Base-by-base conservation (phyloP, 305 asterid species). In the Fraxinus sp. region DNA sequence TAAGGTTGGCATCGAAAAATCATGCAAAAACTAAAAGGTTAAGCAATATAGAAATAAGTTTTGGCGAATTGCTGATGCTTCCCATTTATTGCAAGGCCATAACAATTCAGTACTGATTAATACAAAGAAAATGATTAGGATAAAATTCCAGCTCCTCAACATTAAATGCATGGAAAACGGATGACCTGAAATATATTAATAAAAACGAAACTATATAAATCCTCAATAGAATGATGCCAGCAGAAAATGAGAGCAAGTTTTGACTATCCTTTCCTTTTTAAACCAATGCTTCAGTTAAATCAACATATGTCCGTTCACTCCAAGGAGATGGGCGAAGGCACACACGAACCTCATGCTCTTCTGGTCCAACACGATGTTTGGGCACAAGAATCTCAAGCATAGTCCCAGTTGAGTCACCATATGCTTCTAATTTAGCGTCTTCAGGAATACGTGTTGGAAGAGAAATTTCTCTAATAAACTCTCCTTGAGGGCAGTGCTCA, bases 401-500 rank as follows among this genome's bases (percentile, higher is more conserved):
- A 0, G 93, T 92, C 70, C 97, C 98, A n/a, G 92, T 85, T 68
- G 91, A 95, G 24, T 94, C 97, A 43, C 88, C 92, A 72, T 94
- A 94, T 0, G 98, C 98, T 86, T 95, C 98, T 2, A 93, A 90
- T 20, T 91, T 92, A 13, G 97, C 98, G 75, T 93, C 97, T 88
- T 93, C 97, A 7, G 98, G 98, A 18, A 95, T 95, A 3, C 98
- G 90, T 11, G 97, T 95, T n/a, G 97, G 85, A 5, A 95, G 97
- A 10, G 91, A 92, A 28, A 95, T 92, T 81, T 95, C 98, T 39
- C 98, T 80, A 7, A 94, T 87, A 62, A 95, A 95, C 79, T 95
- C 98, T 13, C 98, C 98, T 0, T 95, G 93, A 1, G 97, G 98
- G 86, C 98, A 94, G 88, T 95, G 98, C 85, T 95, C 98, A 0